phyloP scores from a whole-genome alignment of 805 yeast species.

The Saccharomycopsis javanensis region DNA sequence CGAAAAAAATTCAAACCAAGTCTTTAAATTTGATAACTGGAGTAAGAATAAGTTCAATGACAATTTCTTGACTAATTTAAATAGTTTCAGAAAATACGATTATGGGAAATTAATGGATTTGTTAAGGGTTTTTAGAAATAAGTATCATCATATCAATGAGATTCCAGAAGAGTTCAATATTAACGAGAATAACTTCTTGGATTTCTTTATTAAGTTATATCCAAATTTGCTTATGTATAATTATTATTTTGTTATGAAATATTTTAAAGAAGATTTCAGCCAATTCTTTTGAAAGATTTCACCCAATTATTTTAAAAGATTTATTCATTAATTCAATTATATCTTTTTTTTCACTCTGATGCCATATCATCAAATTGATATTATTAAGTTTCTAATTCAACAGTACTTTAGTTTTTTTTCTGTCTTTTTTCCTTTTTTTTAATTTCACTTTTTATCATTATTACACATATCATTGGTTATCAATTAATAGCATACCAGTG shows the following conservation, averaged over 20 bases:
- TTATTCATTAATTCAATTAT: not conserved
- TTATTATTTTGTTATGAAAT: slow-evolving; percentile 49
- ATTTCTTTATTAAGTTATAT: slow-evolving; percentile 63
- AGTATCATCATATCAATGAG: slow-evolving; percentile 91
- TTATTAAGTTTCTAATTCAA: no score
- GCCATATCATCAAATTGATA: no score
- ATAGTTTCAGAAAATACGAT: slow-evolving; percentile 83
- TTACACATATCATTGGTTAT: no score
- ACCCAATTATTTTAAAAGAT: not conserved
- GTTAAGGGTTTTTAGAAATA: slow-evolving; percentile 81
- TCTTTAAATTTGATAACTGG: slow-evolving; percentile 67
- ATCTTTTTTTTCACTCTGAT: not conserved
- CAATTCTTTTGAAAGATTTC: slow-evolving; percentile 22
- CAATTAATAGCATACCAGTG: no score
- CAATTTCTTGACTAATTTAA: slow-evolving; percentile 72
- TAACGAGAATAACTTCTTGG: slow-evolving; percentile 72
- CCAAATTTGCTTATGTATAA: slow-evolving; percentile 73
- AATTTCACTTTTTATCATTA: no score
- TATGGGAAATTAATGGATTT: slow-evolving; percentile 73
- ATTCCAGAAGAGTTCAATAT: slow-evolving; percentile 56
- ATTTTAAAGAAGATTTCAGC: slow-evolving; percentile 49
- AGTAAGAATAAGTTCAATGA: slow-evolving; percentile 72
- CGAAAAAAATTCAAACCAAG: slow-evolving; percentile 39
- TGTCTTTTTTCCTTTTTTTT: no score
- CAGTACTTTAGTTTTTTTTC: no score